Evolutionary conservation across 352 stramenopile species (phyloP).

Genomic region (Pythium insidiosum): DNA sequence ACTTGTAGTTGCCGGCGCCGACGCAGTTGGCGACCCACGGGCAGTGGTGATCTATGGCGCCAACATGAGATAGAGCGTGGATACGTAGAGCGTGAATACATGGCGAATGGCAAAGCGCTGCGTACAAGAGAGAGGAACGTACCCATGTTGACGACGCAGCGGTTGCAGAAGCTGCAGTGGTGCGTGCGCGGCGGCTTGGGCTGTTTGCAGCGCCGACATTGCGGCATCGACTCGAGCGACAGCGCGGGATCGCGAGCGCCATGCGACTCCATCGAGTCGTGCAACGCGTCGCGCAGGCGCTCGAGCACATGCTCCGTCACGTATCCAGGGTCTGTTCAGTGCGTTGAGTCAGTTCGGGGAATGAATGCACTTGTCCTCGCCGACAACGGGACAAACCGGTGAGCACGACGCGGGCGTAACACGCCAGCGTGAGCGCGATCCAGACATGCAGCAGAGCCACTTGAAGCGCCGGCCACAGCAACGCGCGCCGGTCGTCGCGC

Average conservation of each 20-base stretch:
- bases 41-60: slow-evolving; percentile 93
- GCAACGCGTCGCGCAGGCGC: slow-evolving; percentile 43
- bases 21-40: slow-evolving; percentile 92
- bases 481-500: slow-evolving; percentile 2
- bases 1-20: slow-evolving; percentile 82
- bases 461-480: slow-evolving; percentile 26
- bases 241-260: slow-evolving; percentile 2
- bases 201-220: slow-evolving; percentile 59
- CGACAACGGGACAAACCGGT: slow-evolving; percentile 34
- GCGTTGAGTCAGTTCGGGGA: not conserved
- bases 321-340: slow-evolving; percentile 59
- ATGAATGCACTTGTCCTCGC: not conserved
- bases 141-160: slow-evolving; percentile 85
- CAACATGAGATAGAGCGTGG: not conserved
- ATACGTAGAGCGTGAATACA: too few relatives aligned
- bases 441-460: slow-evolving; percentile 51
- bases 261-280: slow-evolving; percentile 51
- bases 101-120: too few relatives aligned
- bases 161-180: slow-evolving; percentile 83
- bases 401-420: slow-evolving; percentile 68
- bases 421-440: slow-evolving; percentile 31
- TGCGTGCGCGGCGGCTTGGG: slow-evolving; percentile 74
- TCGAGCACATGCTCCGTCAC: slow-evolving; percentile 58
- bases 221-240: slow-evolving; percentile 5
- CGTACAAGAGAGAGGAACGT: slow-evolving; percentile 2